Base-by-base conservation (phyloP, 140 eudicot genomes). In the Bidens hawaiensis region DNA sequence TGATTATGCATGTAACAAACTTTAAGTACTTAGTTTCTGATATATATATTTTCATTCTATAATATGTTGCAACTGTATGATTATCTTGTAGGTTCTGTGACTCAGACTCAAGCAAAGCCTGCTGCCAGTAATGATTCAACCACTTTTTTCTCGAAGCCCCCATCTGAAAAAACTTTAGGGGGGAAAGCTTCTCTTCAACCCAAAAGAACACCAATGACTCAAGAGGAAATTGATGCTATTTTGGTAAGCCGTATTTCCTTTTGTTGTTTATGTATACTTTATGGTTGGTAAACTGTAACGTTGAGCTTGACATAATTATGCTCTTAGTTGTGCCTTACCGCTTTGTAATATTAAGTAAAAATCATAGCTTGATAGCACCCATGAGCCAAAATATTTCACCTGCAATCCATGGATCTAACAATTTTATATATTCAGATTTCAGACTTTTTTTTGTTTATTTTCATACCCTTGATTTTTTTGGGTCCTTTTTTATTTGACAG, bases 101-200 rank as follows among this genome's bases (percentile, higher is more conserved):
- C 77, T 52, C 89, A 79, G 73, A 65, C 49, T 48, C 76, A 74
- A 48, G 56, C 54, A 22, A 49, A 64, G 27, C 62, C 93, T n/a
- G 64, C 42, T 30, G 74, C 73, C 24, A 78, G 43, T 34, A 78
- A 79, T 69, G 80, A 60, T 65, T 65, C 82, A 57, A 74, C 74
- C 16, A 69, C 67, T 4, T 76, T 90, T 65, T 81, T 90, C 76
- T 79, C 87, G 41, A 78, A 75, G 72, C 25, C 61, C 21, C 71
- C 86, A 22, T 67, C 94, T n/a, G n/a, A n/a, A 59, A 66, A 54
- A 31, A 65, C 79, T 46, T 56, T 64, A 6, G 85, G 81, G 9
- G 97, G 97, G 53, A 90, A 78, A 75, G 97, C 96, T 33, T 82
- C 97, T 71, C 88, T 77, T 64, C 96, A 90, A 73, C 97, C 97